These are phyloP conservation scores for Tillandsia fasciculata DNA, from an alignment of 176 grass and related monocot genomes.

Conservation along the genomic window DNA sequence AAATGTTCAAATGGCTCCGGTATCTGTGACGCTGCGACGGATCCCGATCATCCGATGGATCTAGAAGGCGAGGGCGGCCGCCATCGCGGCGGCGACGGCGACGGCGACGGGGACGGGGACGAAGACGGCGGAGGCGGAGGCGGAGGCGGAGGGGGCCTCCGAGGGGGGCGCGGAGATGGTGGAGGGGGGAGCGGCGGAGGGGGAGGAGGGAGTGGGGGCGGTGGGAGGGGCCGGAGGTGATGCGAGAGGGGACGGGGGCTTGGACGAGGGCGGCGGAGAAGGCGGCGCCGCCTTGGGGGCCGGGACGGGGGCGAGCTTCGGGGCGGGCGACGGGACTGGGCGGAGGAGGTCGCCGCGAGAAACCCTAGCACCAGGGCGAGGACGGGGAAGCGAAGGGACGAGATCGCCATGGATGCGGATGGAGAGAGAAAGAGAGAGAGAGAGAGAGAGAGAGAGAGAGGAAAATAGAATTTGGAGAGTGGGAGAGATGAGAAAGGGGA, in stretches of 20 bases:
- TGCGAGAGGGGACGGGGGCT: not conserved
- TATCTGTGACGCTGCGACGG: no score
- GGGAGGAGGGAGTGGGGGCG: constrained; percentile 13
- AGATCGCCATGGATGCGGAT: constrained; percentile 10
- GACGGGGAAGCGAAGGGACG: constrained; percentile 18
- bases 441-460: not conserved
- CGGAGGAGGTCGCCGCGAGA: constrained; percentile 18
- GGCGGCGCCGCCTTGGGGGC: constrained; percentile 13
- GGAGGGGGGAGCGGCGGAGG: constrained; percentile 14
- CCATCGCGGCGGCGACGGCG: not conserved
- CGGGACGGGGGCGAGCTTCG: constrained; percentile 7
- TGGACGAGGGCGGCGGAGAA: not conserved
- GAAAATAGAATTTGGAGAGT: not conserved
- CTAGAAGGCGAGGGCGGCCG: constrained; percentile 31
- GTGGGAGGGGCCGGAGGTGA: constrained; percentile 4
- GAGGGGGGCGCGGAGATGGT: constrained; percentile 9
- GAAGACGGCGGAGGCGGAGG: not conserved
- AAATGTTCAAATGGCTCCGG: not conserved
- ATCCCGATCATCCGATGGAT: not conserved
- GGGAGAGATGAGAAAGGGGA: not conserved
- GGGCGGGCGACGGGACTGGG: constrained; percentile 25
- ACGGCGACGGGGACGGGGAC: not conserved
- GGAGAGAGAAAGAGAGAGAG: not conserved
- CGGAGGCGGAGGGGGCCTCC: constrained; percentile 13
- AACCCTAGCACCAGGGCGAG: constrained; percentile 14